phyloP scores from a whole-genome alignment of 140 eudicot genomes.

The Flaveria floridana region DNA sequence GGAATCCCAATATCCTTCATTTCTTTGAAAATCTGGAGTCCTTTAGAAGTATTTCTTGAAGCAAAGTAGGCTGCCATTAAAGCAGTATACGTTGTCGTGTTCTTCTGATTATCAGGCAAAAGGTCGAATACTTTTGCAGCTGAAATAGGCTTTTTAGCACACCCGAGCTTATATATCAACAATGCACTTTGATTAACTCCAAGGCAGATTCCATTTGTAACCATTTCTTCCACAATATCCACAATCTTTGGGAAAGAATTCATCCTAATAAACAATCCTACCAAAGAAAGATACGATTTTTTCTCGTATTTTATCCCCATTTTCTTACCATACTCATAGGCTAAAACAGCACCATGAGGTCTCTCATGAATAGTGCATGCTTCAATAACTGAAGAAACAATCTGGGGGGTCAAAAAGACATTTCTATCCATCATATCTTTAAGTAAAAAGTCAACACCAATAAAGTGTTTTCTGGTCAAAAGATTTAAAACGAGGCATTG shows the following conservation, averaged over 20 bases:
- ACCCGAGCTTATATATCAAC: conserved; percentile 73
- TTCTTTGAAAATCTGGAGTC: conserved; percentile 47
- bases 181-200: conserved; percentile 62
- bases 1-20: conserved; percentile 62
- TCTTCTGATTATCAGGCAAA: conserved; percentile 61
- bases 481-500: conserved; percentile 44
- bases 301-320: conserved; percentile 45
- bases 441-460: conserved; percentile 60
- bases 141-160: conserved; percentile 43
- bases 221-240: conserved; percentile 57
- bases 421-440: conserved; percentile 45
- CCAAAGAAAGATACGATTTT: conserved; percentile 59
- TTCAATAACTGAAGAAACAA: conserved; percentile 54
- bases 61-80: conserved; percentile 66
- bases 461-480: conserved; percentile 50
- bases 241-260: conserved; percentile 49
- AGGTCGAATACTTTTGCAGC: conserved; percentile 58
- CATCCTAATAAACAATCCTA: conserved; percentile 60
- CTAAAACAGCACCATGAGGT: conserved; percentile 55
- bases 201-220: conserved; percentile 46
- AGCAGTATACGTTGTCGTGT: conserved; percentile 66
- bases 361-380: conserved; percentile 42
- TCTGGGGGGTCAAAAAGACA: conserved; percentile 40
- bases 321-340: conserved; percentile 57
- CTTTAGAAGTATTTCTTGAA: conserved; percentile 59